A percentile compares a stretch with the other conserved stretches of the same genome.
phyloP scores from a whole-genome alignment of 768 basidiomycete genomes.

The Cystobasidium onofrii region DNA sequence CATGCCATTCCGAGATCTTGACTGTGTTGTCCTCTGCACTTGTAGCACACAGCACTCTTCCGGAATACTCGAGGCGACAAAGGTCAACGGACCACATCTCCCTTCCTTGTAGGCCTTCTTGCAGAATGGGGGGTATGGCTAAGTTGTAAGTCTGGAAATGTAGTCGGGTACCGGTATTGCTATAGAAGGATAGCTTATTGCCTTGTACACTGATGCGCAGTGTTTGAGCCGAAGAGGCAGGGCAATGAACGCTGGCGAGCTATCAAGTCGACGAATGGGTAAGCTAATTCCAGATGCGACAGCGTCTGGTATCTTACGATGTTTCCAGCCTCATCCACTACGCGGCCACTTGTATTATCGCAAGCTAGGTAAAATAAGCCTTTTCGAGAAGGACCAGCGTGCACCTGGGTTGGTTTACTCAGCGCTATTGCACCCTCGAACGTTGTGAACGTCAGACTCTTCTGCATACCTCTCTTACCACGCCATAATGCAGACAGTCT shows the following conservation, averaged over 20 bases:
- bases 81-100: slow-evolving; percentile 4
- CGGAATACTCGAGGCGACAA: background rate
- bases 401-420: background rate
- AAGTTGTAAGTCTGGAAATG: background rate
- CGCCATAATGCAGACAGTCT: background rate
- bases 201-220: background rate
- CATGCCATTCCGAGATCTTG: background rate
- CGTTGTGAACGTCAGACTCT: no score
- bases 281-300: no score
- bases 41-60: background rate
- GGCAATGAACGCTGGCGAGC: slow-evolving; percentile 5
- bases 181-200: background rate
- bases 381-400: background rate
- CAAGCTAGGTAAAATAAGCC: background rate
- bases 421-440: no score
- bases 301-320: no score
- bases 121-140: background rate
- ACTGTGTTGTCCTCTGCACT: background rate
- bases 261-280: no score
- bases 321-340: background rate
- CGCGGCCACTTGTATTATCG: background rate
- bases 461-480: background rate
- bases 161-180: background rate
- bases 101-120: slow-evolving; percentile 5
- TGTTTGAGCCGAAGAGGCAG: background rate